A percentile compares a stretch with the other conserved stretches of the same genome.
Evolutionary conservation across 2,329 filamentous ascomycete species (phyloP).

Genomic region (Colletotrichum sp.): DNA sequence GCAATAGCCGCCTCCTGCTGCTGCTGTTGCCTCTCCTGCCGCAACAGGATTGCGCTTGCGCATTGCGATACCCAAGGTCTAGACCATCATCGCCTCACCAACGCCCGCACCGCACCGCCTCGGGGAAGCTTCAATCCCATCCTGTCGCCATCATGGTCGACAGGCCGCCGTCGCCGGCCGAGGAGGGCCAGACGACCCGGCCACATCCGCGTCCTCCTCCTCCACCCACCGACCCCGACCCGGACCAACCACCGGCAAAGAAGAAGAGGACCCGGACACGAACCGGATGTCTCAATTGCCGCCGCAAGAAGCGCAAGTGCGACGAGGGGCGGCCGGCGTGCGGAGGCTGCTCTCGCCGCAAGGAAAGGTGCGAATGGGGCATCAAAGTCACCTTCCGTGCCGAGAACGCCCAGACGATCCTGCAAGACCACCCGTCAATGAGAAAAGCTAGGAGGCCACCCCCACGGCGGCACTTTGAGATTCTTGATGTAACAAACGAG

Average conservation of each 20-base stretch:
- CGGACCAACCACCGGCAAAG: slow-evolving; percentile 8
- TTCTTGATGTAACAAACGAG: slow-evolving; percentile 40
- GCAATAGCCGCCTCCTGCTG: neutral
- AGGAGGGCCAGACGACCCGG: neutral
- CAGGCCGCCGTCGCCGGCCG: neutral
- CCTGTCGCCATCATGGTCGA: neutral
- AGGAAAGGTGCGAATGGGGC: slow-evolving; percentile 40
- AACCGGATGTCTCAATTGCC: slow-evolving; percentile 42
- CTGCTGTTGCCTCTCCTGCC: neutral
- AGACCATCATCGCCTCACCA: neutral
- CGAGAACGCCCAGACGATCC: slow-evolving; percentile 39
- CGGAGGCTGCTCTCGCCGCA: slow-evolving; percentile 35
- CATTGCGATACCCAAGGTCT: neutral
- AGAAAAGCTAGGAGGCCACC: slow-evolving; percentile 28
- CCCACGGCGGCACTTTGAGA: slow-evolving; percentile 32
- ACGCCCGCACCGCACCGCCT: neutral
- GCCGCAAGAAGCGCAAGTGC: slow-evolving; percentile 43
- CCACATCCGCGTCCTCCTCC: neutral
- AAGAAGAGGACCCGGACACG: slow-evolving; percentile 37
- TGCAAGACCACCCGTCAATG: slow-evolving; percentile 38
- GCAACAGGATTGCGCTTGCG: neutral
- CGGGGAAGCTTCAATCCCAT: neutral
- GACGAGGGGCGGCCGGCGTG: slow-evolving; percentile 40
- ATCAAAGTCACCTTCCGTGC: slow-evolving; percentile 40
- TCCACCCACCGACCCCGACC: neutral